Base-by-base conservation (phyloP, 108 stramenopile genomes). In the Mayamaea pseudoterrestris region DNA sequence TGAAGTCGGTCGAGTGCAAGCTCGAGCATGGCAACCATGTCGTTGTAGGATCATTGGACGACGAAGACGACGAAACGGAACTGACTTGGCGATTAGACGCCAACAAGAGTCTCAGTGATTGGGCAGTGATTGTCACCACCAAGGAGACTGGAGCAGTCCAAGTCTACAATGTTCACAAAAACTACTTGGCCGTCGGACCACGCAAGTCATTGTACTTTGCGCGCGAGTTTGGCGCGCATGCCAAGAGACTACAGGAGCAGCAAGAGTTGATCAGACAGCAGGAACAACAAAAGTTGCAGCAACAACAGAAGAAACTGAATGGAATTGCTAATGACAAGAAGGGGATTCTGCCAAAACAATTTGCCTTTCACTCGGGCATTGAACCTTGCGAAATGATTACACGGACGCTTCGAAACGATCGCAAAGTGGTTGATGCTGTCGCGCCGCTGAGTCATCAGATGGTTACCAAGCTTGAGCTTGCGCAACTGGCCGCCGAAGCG, bases 141-240 rank as follows among this genome's bases (percentile, higher is more conserved):
- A 43, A 59, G 22, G 50, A 25, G n/a, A 37, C 20, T 11, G 37
- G 17, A 3, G 16, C 12, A 2, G 24, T 17, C 3, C 22, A 51
- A 36, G 37, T 22, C 11, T 77, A 73, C 47, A 43, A 73, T 46
- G 65, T 73, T 0, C 76, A 77, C 45, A 71, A 65, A 26, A 41
- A 43, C 9, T 50, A 66, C 13, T 60, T 77, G 23, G 69, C 60
- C n/a, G 50, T 66, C 30, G 76, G 76, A 18, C 70, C 70, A 3
- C 43, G 48, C 46, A 43, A 50, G 20, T 55, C 55, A 18, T 64
- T 62, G 9, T 77, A 63, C 53, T 77, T 77, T 57, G 55, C 71
- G n/a, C 30, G 34, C 0, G 37, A 58, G 11, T 62, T 72, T 42
- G 31, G 20, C 12, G 14, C 49, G 3, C 41, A 36, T 1, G 34